Evolutionary conservation across 805 yeast genomes (phyloP), one percentile per base, ranked within the genome.

Genomic region (Candida gorgasii): DNA sequence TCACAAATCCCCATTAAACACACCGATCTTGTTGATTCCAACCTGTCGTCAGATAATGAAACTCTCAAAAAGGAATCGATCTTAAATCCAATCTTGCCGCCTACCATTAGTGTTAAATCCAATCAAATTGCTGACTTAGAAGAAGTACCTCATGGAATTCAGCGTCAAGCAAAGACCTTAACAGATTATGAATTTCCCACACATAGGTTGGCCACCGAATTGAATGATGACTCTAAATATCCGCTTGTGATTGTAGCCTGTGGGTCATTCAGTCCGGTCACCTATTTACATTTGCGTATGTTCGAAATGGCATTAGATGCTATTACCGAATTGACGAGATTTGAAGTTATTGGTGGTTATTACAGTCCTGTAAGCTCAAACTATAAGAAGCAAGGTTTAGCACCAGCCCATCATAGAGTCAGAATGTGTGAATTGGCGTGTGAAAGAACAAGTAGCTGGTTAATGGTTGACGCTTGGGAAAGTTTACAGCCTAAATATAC

Each of bases 401-500:
- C 99, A 0, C 81, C 87, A 0, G 75, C 97, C 0, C 75, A 74
- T 48, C 97, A 93, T 62, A 78, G 99, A 44, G 99, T 93, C 8
- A 75, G 98, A 40, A 93, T 93, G 99, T 89, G 99, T 65, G 99
- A 93, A 62, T 73, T 93, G 58, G 98, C 97, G 0, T 90, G 99
- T 64, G 99, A 93, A 60, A 76, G 99, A 56, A 93, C 99, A 0
- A 82, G 93, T 3, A 82, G 92, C 19, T 93, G 99, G 99, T 74
- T 93, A 29, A 93, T 93, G 99, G 99, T 93, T 20, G 99, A 93
- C 62, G 97, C 98, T 1, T 93, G 99, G 99, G 99, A 93, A 67
- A 84, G 95, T 3, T 72, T 93, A 46, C 99, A 93, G 64, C 86
- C 87, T 1, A 76, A 81, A 35, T 93, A 93, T 62, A 89, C 96